phyloP scores from a whole-genome alignment of 805 yeast species.

The Candida railenensis region DNA sequence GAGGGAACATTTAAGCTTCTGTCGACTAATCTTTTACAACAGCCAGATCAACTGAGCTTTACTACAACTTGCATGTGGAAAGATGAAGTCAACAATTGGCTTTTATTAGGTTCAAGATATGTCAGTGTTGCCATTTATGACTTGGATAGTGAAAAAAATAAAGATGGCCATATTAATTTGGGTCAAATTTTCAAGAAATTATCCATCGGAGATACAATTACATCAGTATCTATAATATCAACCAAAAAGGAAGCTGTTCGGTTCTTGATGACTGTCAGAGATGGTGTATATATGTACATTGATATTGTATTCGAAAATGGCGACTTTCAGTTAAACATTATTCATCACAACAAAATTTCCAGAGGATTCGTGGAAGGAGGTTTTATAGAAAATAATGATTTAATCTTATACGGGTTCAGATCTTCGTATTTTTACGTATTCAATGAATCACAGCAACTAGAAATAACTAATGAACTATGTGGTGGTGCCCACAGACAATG shows the following conservation, averaged over 20 bases:
- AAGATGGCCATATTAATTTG: constrained; percentile 16
- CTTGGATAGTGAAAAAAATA: constrained; percentile 20
- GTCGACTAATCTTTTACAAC: constrained; percentile 27
- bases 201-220: constrained; percentile 66
- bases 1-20: constrained; percentile 19
- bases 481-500: constrained; percentile 93
- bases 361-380: constrained; percentile 85
- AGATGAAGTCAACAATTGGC: constrained; percentile 34
- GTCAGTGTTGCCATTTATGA: constrained; percentile 63
- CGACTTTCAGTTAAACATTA: constrained; percentile 20
- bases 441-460: constrained; percentile 77
- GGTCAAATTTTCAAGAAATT: constrained; percentile 44
- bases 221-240: constrained; percentile 47
- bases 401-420: constrained; percentile 76
- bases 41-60: constrained; percentile 47
- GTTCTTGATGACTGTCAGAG: constrained; percentile 56
- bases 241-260: constrained; percentile 14
- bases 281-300: constrained; percentile 57
- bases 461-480: constrained; percentile 67
- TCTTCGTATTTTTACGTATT: constrained; percentile 76
- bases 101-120: constrained; percentile 70
- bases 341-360: constrained; percentile 62
- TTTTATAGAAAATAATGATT: constrained; percentile 35
- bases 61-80: constrained; percentile 57
- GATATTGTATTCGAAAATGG: constrained; percentile 12